These are phyloP conservation scores for Podaxis rugospora DNA, from an alignment of 768 basidiomycete genomes.

Conservation along the genomic window DNA sequence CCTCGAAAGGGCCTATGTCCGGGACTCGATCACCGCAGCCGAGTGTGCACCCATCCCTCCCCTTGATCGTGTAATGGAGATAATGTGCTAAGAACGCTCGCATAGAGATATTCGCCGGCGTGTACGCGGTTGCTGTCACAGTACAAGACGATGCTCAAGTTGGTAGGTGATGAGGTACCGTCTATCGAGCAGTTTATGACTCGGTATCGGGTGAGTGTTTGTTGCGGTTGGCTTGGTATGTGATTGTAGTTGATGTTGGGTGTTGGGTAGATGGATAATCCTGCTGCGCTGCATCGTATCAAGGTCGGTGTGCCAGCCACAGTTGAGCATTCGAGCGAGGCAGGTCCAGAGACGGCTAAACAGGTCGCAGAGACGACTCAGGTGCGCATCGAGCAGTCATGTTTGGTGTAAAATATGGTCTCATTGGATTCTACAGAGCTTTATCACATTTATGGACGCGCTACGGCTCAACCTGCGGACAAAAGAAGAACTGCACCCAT, in stretches of 20 bases:
- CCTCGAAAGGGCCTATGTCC: slow-evolving; percentile 91
- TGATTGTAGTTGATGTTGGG: not conserved
- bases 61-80: not conserved
- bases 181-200: slow-evolving; percentile 90
- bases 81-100: slow-evolving; percentile 23
- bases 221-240: not conserved
- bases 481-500: slow-evolving; percentile 94
- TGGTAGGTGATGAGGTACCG: slow-evolving; percentile 86
- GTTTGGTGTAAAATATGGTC: not conserved
- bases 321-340: slow-evolving; percentile 91
- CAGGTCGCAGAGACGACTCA: slow-evolving; percentile 98
- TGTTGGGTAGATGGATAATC: slow-evolving; percentile 31
- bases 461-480: slow-evolving; percentile 90
- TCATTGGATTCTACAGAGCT: slow-evolving; percentile 51
- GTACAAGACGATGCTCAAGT: slow-evolving; percentile 95
- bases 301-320: slow-evolving; percentile 88
- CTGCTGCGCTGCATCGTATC: slow-evolving; percentile 87
- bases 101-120: slow-evolving; percentile 89
- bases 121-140: slow-evolving; percentile 92
- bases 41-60: slow-evolving; percentile 58
- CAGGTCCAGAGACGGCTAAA: slow-evolving; percentile 89
- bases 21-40: slow-evolving; percentile 85
- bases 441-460: slow-evolving; percentile 99
- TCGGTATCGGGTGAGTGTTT: slow-evolving; percentile 64
- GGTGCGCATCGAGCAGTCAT: slow-evolving; percentile 34